These are phyloP conservation scores for Cenococcum geophilum DNA, from an alignment of 495 filamentous ascomycete genomes.

Conservation along the genomic window DNA sequence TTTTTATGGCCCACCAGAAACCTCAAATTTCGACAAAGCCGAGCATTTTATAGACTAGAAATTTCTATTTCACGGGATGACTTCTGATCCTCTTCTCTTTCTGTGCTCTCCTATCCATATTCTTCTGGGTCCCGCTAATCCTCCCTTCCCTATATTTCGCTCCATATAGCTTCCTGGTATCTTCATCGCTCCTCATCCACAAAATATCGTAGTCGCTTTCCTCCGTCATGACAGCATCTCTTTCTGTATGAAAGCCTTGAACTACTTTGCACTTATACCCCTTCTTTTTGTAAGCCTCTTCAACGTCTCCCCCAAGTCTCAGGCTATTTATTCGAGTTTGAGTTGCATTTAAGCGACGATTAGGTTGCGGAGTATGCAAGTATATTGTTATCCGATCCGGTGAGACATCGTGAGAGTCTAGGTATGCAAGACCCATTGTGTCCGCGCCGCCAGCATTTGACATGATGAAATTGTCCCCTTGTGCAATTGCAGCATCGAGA, in stretches of 20 bases:
- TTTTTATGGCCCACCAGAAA: neutral
- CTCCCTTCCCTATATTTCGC: slow-evolving; percentile 7
- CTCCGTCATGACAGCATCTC: slow-evolving; percentile 15
- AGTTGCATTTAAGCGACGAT: slow-evolving; percentile 12
- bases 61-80: neutral
- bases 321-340: slow-evolving; percentile 9
- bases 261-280: slow-evolving; percentile 14
- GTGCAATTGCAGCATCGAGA: slow-evolving; percentile 15
- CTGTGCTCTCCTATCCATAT: slow-evolving; percentile 10
- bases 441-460: slow-evolving; percentile 10
- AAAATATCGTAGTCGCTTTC: slow-evolving; percentile 15
- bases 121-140: slow-evolving; percentile 21
- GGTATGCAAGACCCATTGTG: slow-evolving; percentile 10
- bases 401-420: slow-evolving; percentile 1
- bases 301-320: slow-evolving; percentile 3
- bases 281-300: slow-evolving; percentile 12
- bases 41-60: too few species aligned
- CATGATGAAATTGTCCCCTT: slow-evolving; percentile 7
- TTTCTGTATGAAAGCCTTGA: slow-evolving; percentile 10
- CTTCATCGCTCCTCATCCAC: slow-evolving; percentile 12
- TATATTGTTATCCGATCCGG: slow-evolving; percentile 11
- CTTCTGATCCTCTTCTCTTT: slow-evolving; percentile 3
- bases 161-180: slow-evolving; percentile 12
- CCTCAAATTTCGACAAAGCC: neutral
- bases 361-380: slow-evolving; percentile 6